These are phyloP conservation scores for Beauveria sp. DNA, from an alignment of 2,329 filamentous ascomycete species.

Conservation along the genomic window DNA sequence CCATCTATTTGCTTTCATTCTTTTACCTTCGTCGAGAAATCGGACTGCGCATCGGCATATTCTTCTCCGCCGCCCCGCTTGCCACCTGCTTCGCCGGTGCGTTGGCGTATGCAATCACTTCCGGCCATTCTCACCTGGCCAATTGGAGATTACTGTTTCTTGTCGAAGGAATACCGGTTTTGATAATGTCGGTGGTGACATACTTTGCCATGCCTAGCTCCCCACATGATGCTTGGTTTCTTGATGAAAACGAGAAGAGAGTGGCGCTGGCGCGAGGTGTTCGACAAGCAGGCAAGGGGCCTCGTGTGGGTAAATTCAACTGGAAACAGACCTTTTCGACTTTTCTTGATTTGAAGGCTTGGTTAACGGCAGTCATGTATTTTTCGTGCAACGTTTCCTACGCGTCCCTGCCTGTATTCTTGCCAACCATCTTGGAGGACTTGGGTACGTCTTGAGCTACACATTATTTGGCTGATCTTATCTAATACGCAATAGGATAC, in stretches of 20 bases:
- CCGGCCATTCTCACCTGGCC: slow-evolving; percentile 19
- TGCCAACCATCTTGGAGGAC: slow-evolving; percentile 32
- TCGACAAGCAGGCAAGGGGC: slow-evolving; percentile 15
- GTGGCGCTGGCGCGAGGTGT: slow-evolving; percentile 18
- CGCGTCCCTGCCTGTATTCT: slow-evolving; percentile 31
- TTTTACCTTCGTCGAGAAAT: slow-evolving; percentile 27
- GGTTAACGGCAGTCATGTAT: slow-evolving; percentile 23
- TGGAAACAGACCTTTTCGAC: slow-evolving; percentile 27
- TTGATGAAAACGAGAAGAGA: slow-evolving; percentile 21
- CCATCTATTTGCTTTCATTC: slow-evolving; percentile 24
- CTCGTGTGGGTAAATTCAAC: slow-evolving; percentile 13
- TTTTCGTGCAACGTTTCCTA: slow-evolving; percentile 33
- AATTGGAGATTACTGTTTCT: slow-evolving; percentile 26
- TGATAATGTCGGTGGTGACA: slow-evolving; percentile 21
- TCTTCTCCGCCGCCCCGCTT: slow-evolving; percentile 23
- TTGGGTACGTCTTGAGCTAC: slow-evolving; percentile 20
- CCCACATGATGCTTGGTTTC: slow-evolving; percentile 21
- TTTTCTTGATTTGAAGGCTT: slow-evolving; percentile 25
- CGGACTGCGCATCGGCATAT: slow-evolving; percentile 21
- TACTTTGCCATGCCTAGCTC: slow-evolving; percentile 25
- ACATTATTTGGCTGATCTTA: background rate
- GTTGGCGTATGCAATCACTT: slow-evolving; percentile 26
- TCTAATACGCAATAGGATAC: slow-evolving; percentile 19
- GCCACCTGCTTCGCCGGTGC: slow-evolving; percentile 27
- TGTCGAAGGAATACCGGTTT: slow-evolving; percentile 23